Evolutionary conservation across 2,329 filamentous ascomycete species (phyloP), one percentile per base, ranked within the genome.

Genomic region (Colletotrichum caudatum): DNA sequence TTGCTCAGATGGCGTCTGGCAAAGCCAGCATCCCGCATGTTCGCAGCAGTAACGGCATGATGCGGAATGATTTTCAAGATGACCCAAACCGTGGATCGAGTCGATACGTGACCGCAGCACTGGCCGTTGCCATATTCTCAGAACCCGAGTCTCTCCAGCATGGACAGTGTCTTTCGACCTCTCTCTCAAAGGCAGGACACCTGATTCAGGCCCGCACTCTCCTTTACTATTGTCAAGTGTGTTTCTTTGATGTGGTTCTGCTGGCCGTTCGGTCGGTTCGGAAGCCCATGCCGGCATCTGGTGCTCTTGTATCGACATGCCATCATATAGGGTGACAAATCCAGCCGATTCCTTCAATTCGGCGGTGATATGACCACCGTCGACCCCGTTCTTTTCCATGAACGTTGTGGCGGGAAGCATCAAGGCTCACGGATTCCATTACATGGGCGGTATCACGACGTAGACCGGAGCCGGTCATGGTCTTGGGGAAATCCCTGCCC

Each of bases 371-470:
- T 16, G 5, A 44, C 18, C 39, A 44, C 39, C 39, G 4, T 18
- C 18, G 39, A 18, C 16, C 9, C 9, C 18, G 39, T 18, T 44
- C 39, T 44, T 44, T 5, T 44, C 16, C 16, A 4, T 6, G 1
- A 18, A 18, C 39, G 18, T 44, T 5, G 39, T 44, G 16, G 16
- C 5, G 39, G 39, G 39, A 44, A 18, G 12, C 14, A 18, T 18
- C 39, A 44, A 44, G 39, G 23, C 50, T 29, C 23, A 16, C 50
- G 65, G 65, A 4, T 57, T 59, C 20, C 65, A 58, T 11, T 68
- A 57, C 4, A 48, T 44, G 26, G 59, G 66, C 4, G 41, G 59
- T 2, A 44, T 64, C 18, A 64, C 63, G 51, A 68, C 66, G 1
- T 64, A 41, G 51, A 68, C 51, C 1, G 41, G 50, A 5, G 50